Evolutionary conservation across 371 early-diverging fungal species (phyloP), one percentile per base, ranked within the genome.

Genomic region (Syncephalastrum monosporum): DNA sequence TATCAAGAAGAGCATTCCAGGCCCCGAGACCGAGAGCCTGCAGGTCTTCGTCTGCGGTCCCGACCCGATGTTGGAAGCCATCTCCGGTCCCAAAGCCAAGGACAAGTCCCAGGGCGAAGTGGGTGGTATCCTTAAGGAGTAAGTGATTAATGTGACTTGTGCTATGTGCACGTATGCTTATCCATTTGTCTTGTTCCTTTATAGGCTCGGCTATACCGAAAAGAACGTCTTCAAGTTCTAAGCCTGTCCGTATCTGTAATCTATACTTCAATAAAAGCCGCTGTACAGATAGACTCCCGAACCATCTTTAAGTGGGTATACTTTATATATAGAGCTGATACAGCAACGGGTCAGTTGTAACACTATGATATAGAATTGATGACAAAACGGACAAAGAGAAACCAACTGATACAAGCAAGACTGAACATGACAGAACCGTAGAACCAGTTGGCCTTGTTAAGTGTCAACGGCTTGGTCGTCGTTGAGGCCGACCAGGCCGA

Each of bases 151-250:
- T 63, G 5, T 4, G 16, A 14, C 41, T 14, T 4, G 14, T 45
- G 44, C 8, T 24, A 44, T 23, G 46, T 47, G 7, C 24, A 52
- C 23, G 49, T 24, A 23, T 42, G 41, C 42, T 38, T 19, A 29
- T 16, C 33, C 16, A 41, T 56, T 42, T n/a, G 47, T 27, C 12
- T 19, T 14, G 1, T 7, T 27, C 5, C 7, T 27, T 27, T 27
- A 5, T 63, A 72, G 68, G 60, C 74, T 95, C 47, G 97, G 97
- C 19, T 93, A 89, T 68, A 64, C 71, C 55, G 67, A 77, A 41
- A 70, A 83, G 24, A 79, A 92, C 43, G 96, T 97, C 25, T 94
- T 83, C 82, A 97, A 97, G 77, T 94, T 96, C 64, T 95, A 84
- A 79, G 33, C 41, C 15, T 16, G 1, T 43, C n/a, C 13, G 15